A percentile compares a stretch with the other conserved stretches of the same genome.
Evolutionary conservation across 1,284 basidiomycete species (phyloP).

Genomic region (Xerocomus nothofagi): DNA sequence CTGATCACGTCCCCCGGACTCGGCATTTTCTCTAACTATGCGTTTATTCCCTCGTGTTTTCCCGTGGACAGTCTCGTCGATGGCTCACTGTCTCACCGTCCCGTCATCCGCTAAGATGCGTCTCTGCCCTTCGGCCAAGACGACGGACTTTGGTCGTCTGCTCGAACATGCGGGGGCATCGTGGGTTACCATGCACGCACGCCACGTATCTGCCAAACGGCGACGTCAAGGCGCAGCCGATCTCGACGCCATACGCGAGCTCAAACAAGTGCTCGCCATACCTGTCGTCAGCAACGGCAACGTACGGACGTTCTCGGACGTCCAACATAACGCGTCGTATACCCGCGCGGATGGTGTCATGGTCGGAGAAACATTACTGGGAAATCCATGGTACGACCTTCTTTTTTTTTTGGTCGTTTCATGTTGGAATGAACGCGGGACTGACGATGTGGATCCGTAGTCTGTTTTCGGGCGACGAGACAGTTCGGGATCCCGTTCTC

Average conservation of each 20-base stretch:
- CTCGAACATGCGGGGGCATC: constrained; percentile 63
- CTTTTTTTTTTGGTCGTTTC: neutral
- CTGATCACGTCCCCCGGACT: neutral
- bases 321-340: constrained; percentile 49
- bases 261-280: constrained; percentile 51
- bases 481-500: constrained; percentile 56
- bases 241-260: constrained; percentile 53
- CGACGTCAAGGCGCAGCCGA: constrained; percentile 69
- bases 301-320: constrained; percentile 58
- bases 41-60: no score
- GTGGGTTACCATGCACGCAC: constrained; percentile 70
- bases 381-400: constrained; percentile 61
- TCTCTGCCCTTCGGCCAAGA: constrained; percentile 50
- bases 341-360: constrained; percentile 75
- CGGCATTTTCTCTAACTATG: neutral
- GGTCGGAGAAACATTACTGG: constrained; percentile 72
- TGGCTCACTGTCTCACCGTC: constrained; percentile 56
- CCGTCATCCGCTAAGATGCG: constrained; percentile 68
- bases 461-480: constrained; percentile 49
- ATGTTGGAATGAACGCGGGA: neutral
- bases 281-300: constrained; percentile 78
- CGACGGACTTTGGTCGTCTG: constrained; percentile 53
- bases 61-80: constrained; percentile 46
- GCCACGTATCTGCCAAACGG: constrained; percentile 64
- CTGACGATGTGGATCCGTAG: constrained; percentile 30